Evolutionary conservation across 2,329 filamentous ascomycete species (phyloP), one percentile per base, ranked within the genome.

Genomic region (Penicillium sp.): DNA sequence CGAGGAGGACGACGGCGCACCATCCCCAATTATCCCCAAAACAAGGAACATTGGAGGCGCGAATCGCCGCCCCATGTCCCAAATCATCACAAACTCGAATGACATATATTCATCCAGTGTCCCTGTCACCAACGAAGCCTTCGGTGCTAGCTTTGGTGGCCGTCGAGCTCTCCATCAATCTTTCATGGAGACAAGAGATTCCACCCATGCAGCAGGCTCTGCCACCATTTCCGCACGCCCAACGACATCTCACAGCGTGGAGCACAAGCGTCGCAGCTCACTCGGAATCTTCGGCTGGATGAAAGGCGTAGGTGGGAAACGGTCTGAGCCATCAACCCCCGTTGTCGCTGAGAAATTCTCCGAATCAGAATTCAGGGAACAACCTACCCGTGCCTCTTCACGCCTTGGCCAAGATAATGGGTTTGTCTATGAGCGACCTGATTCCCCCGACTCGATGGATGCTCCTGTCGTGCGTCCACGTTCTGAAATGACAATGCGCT

Each of bases 281-380:
- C 60, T 74, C 6, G 67, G 72, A 1, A 67, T 77, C 26, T 70
- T 76, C 39, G 69, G 72, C n/a, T 77, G 75, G 75, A 73, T 77
- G 65, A 77, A 76, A 59, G 65, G 70, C 2, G 62, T 66, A 35
- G 61, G 64, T 42, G 63, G 65, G 1, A 66, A 70, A 39, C 66
- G 65, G 19, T 66, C 63, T 9, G 64, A 64, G 23, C 56, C 59
- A 3, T 37, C 49, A 21, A 33, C 39, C 10, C 51, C 58, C 16
- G 35, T 42, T 11, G 53, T 48, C 6, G 21, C 29, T 1, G 64
- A 66, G 1, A 54, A 55, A 21, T 46, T 45, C 25, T 43, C 46
- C 9, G 56, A 59, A 16, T 21, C 13, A 8, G 50, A 45, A n/a
- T 46, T 49, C 10, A 60, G 58, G 23, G 65, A 66, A 29, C 39